Percentiles rank a stretch among this genome's conserved stretches.
phyloP scores from a whole-genome alignment of 176 grass and related monocot species.

The Avena atlantica region DNA sequence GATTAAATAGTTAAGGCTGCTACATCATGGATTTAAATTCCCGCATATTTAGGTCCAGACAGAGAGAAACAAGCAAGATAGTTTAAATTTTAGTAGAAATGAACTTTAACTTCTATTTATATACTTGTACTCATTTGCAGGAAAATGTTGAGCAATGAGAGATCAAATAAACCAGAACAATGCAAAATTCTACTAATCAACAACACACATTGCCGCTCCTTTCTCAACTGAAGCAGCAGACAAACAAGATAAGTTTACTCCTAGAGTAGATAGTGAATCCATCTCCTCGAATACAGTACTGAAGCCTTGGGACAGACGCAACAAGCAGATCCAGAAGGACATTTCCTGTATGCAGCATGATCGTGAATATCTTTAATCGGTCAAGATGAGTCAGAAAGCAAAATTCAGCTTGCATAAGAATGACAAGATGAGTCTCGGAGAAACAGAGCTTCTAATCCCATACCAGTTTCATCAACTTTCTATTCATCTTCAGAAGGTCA shows the following conservation, averaged over 20 bases:
- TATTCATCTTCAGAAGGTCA: conserved; percentile 43
- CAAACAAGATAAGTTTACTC: conserved; percentile 40
- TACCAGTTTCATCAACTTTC: conserved; percentile 41
- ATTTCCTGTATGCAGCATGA: neutral
- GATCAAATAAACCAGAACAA: conserved; percentile 47
- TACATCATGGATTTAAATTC: neutral
- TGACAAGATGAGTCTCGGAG: conserved; percentile 41
- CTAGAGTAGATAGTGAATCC: conserved; percentile 23
- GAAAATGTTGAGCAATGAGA: conserved; percentile 58
- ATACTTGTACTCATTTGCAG: conserved; percentile 47
- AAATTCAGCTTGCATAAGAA: conserved; percentile 59
- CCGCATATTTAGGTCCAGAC: neutral
- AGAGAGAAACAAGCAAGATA: neutral
- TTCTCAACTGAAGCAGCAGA: conserved; percentile 55
- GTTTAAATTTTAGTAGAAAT: neutral
- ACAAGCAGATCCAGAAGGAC: neutral
- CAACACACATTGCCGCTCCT: conserved; percentile 51
- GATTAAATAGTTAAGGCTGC: neutral
- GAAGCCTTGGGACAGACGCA: conserved; percentile 57
- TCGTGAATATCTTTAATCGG: conserved; percentile 53
- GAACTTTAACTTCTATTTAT: conserved; percentile 1
- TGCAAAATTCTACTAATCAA: conserved; percentile 36
- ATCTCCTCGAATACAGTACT: conserved; percentile 44
- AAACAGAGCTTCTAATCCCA: conserved; percentile 42
- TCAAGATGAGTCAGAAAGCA: conserved; percentile 6